A percentile compares a stretch with the other conserved stretches of the same genome.
Evolutionary conservation across 768 basidiomycete species (phyloP).

Genomic region (Mrakia gelida): DNA sequence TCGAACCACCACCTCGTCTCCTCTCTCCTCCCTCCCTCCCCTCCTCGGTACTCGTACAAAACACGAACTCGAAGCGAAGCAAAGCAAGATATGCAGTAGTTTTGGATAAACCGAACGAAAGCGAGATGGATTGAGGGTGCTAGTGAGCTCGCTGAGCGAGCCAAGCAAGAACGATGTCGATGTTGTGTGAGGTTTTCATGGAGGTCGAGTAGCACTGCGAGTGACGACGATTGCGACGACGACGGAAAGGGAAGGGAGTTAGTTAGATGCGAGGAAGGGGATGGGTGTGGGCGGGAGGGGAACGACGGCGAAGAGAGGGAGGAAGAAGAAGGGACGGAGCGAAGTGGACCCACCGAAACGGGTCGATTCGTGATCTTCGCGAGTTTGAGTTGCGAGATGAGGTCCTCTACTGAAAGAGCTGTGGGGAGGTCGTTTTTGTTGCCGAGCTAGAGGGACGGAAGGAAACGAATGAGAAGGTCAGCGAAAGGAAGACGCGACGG

Average conservation of each 20-base stretch:
- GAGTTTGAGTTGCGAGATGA: constrained; percentile 67
- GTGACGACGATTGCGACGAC: constrained; percentile 9
- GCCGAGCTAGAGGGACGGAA: constrained; percentile 57
- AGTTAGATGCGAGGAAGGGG: background rate
- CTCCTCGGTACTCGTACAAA: too few species aligned
- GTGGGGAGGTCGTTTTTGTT: constrained; percentile 86
- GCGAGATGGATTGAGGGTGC: too few species aligned
- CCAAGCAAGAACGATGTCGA: constrained; percentile 89
- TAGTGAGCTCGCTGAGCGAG: constrained; percentile 60
- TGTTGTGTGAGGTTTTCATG: constrained; percentile 91
- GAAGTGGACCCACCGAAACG: constrained; percentile 66
- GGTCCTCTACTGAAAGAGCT: constrained; percentile 72
- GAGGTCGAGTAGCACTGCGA: constrained; percentile 64
- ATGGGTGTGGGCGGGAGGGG: background rate
- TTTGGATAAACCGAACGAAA: too few species aligned
- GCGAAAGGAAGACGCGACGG: background rate
- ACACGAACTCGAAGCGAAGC: too few species aligned
- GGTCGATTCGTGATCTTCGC: constrained; percentile 74
- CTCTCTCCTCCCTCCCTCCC: too few species aligned
- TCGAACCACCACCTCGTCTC: too few species aligned
- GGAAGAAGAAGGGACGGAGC: background rate
- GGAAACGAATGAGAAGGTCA: background rate
- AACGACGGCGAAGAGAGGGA: background rate
- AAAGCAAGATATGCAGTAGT: too few species aligned
- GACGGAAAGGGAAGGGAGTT: background rate